Percentiles rank a stretch among this genome's conserved stretches.
Conservation (phyloP, 768 basidiomycete species). For the Ephemerocybe angulata region DNA sequence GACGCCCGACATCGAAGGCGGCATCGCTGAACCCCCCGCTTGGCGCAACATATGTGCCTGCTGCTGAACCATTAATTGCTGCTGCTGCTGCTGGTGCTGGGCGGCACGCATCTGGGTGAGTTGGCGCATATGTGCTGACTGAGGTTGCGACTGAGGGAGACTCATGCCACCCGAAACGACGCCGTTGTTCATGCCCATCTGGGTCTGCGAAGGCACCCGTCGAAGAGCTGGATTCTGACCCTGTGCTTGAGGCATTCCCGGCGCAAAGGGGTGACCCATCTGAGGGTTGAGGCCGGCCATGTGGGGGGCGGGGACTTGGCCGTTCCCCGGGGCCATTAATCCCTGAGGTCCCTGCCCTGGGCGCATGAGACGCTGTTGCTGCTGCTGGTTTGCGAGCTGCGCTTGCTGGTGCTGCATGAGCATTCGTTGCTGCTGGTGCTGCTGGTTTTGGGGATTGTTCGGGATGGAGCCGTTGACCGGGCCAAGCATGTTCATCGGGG, state of each 20-base stretch:
- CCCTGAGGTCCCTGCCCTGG: slow-evolving; percentile 3
- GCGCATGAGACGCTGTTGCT: slow-evolving; percentile 1
- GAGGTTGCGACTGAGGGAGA: neutral
- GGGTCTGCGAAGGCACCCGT: slow-evolving; percentile 5
- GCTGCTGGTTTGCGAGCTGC: neutral
- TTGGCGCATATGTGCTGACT: neutral
- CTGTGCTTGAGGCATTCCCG: slow-evolving; percentile 1
- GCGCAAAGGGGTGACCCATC: slow-evolving; percentile 1
- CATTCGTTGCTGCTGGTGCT: neutral
- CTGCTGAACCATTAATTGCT: neutral
- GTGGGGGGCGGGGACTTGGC: neutral
- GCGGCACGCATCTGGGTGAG: too few species aligned
- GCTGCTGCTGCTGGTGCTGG: neutral
- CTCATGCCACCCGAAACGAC: slow-evolving; percentile 7
- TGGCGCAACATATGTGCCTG: neutral
- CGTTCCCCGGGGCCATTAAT: neutral
- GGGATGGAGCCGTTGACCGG: neutral
- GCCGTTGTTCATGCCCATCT: neutral
- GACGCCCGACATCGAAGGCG: neutral
- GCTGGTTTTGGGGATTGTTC: neutral
- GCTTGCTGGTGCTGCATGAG: slow-evolving; percentile 2
- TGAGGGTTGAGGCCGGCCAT: slow-evolving; percentile 1
- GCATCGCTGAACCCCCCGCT: neutral
- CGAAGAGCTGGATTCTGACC: neutral
- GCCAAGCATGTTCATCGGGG: slow-evolving; percentile 5